Conservation (phyloP, 2,329 filamentous ascomycete species). For the Curvularia sp. region DNA sequence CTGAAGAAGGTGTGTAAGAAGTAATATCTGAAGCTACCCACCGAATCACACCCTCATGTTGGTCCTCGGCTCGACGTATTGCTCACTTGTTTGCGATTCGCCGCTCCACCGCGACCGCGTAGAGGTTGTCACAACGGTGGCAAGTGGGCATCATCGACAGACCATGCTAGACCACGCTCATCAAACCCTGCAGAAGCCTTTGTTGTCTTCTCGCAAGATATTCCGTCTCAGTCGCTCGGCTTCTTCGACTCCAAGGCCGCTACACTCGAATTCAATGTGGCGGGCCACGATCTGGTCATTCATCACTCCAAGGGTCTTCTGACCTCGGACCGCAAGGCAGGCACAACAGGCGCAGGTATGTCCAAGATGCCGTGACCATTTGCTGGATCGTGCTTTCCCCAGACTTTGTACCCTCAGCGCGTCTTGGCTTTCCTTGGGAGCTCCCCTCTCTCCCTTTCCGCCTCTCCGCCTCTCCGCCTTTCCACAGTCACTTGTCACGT, state of each 20-base stretch:
- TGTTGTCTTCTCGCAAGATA: slow-evolving; percentile 78
- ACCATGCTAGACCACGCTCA: slow-evolving; percentile 19
- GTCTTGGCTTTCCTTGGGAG: slow-evolving; percentile 35
- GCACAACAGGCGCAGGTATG: slow-evolving; percentile 74
- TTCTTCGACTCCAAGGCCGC: slow-evolving; percentile 78
- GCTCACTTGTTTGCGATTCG: slow-evolving; percentile 30
- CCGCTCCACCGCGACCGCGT: slow-evolving; percentile 6
- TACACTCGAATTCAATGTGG: slow-evolving; percentile 71
- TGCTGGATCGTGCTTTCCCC: slow-evolving; percentile 14
- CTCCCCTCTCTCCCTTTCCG: too few relatives aligned
- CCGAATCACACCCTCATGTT: slow-evolving; percentile 22
- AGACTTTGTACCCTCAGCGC: slow-evolving; percentile 22
- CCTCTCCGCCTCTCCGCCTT: too few relatives aligned
- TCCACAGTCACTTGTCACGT: not conserved
- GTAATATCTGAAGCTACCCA: slow-evolving; percentile 4
- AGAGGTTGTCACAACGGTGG: not conserved
- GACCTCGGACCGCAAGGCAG: slow-evolving; percentile 74
- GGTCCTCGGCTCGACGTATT: slow-evolving; percentile 29
- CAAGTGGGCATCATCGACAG: not conserved
- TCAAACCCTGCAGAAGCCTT: slow-evolving; percentile 73
- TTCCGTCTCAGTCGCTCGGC: slow-evolving; percentile 73
- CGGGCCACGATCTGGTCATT: slow-evolving; percentile 74
- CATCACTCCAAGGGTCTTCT: slow-evolving; percentile 85
- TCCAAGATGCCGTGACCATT: slow-evolving; percentile 24
- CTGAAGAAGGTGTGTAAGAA: slow-evolving; percentile 63